Percentiles rank a stretch among this genome's conserved stretches.
These are phyloP conservation scores for Penicillium sp. DNA, from an alignment of 2,329 filamentous ascomycete genomes.

Conservation along the genomic window DNA sequence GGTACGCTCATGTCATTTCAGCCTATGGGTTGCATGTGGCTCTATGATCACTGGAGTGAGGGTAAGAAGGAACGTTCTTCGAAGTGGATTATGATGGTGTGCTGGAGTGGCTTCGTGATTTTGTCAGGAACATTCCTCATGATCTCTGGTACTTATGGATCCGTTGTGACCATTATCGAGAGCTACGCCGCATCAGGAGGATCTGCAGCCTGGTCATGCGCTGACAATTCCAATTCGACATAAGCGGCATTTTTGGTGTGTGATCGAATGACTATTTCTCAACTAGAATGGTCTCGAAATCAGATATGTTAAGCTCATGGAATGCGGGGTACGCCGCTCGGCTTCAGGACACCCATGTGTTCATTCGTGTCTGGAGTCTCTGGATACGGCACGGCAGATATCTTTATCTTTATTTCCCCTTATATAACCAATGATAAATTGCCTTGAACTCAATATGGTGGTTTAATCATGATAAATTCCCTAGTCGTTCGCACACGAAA, in stretches of 20 bases:
- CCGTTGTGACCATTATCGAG: constrained; percentile 46
- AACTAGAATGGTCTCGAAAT: not conserved
- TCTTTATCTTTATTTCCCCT: too few relatives aligned
- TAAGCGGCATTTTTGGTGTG: not conserved
- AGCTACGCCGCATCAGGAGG: constrained; percentile 41
- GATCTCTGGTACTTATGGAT: constrained; percentile 52
- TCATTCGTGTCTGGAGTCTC: not conserved
- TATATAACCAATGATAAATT: too few relatives aligned
- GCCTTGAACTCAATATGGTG: too few relatives aligned
- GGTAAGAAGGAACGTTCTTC: constrained; percentile 18
- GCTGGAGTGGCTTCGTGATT: constrained; percentile 39
- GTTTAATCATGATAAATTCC: too few relatives aligned
- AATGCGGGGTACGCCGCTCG: not conserved
- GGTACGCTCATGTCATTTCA: constrained; percentile 28
- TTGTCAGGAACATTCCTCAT: constrained; percentile 47
- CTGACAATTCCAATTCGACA: constrained; percentile 45
- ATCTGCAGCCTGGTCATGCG: constrained; percentile 48
- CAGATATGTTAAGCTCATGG: not conserved
- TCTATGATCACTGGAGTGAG: constrained; percentile 47
- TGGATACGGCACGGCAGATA: not conserved
- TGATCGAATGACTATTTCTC: not conserved
- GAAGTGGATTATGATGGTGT: constrained; percentile 23
- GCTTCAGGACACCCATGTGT: not conserved
- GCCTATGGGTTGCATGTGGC: constrained; percentile 49
- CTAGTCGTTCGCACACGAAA: too few relatives aligned